A percentile compares a stretch with the other conserved stretches of the same genome.
Evolutionary conservation across 768 basidiomycete genomes (phyloP).

Genomic region (Leccinum uliginosum): DNA sequence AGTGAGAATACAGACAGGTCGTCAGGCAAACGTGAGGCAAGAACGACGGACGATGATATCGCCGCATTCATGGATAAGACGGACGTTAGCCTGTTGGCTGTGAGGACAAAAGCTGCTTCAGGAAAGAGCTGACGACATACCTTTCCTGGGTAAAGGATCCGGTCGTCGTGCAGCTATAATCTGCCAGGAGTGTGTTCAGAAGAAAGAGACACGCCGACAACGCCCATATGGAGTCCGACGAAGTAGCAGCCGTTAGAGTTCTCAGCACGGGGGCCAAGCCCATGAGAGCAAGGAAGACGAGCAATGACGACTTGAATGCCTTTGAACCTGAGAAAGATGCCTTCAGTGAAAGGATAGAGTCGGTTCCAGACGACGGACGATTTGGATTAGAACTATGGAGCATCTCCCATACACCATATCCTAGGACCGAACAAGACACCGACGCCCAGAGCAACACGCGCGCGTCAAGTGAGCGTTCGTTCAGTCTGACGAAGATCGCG

Average conservation of each 20-base stretch:
- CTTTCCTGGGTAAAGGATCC: conserved; percentile 52
- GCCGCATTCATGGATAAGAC: conserved; percentile 89
- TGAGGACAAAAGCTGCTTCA: conserved; percentile 20
- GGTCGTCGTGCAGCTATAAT: conserved; percentile 58
- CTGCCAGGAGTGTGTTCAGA: conserved; percentile 77
- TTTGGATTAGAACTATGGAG: conserved; percentile 37
- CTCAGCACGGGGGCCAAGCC: conserved; percentile 87
- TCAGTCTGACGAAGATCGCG: conserved; percentile 69
- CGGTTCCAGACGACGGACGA: conserved; percentile 21
- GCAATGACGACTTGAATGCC: conserved; percentile 71
- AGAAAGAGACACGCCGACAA: conserved; percentile 80
- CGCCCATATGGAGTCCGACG: conserved; percentile 97
- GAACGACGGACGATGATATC: conserved; percentile 86
- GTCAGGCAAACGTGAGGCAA: conserved; percentile 83
- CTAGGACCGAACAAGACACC: conserved; percentile 52
- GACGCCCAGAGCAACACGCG: conserved; percentile 65
- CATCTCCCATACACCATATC: conserved; percentile 62
- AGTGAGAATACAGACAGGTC: conserved; percentile 88
- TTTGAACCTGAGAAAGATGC: conserved; percentile 51
- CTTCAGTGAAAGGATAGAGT: conserved; percentile 9
- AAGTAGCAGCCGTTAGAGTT: conserved; percentile 91
- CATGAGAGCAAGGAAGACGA: conserved; percentile 86
- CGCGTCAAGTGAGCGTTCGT: conserved; percentile 61
- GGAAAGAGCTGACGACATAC: conserved; percentile 35
- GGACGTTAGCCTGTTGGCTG: conserved; percentile 60